Evolutionary conservation across 2,329 filamentous ascomycete species (phyloP).

Genomic region (Amylocarpus encephaloides): DNA sequence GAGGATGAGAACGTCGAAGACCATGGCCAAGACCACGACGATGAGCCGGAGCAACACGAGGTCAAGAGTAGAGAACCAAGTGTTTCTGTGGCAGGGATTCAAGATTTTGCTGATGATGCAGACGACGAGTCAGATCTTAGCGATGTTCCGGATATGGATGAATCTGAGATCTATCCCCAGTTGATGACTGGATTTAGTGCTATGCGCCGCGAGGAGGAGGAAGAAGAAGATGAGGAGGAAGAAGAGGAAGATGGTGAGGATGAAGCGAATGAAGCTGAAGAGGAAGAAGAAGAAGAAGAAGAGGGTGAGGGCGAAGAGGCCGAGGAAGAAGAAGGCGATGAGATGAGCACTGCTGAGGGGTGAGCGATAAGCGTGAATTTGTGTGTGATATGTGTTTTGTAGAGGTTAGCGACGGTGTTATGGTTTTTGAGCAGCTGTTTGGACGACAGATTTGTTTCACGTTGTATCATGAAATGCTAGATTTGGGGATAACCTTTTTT

Average conservation of each 20-base stretch:
- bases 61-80: slow-evolving; percentile 14
- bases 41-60: slow-evolving; percentile 32
- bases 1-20: neutral
- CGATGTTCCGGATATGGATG: slow-evolving; percentile 37
- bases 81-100: slow-evolving; percentile 30
- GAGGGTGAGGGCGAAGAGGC: neutral
- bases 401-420: no score
- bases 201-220: neutral
- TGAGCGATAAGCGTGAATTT: no score
- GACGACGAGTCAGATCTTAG: slow-evolving; percentile 50
- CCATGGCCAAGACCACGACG: slow-evolving; percentile 37
- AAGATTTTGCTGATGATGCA: slow-evolving; percentile 47
- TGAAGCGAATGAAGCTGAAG: neutral
- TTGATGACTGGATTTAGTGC: neutral
- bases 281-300: neutral
- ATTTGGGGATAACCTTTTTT: no score
- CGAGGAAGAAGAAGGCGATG: neutral
- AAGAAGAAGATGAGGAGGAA: neutral
- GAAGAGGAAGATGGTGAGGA: neutral
- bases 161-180: slow-evolving; percentile 3
- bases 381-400: no score
- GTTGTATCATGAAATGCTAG: no score
- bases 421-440: no score
- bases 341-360: neutral
- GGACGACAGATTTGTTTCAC: no score